Evolutionary conservation across 2,329 filamentous ascomycete genomes (phyloP).

Genomic region (Penicillium frequentans): DNA sequence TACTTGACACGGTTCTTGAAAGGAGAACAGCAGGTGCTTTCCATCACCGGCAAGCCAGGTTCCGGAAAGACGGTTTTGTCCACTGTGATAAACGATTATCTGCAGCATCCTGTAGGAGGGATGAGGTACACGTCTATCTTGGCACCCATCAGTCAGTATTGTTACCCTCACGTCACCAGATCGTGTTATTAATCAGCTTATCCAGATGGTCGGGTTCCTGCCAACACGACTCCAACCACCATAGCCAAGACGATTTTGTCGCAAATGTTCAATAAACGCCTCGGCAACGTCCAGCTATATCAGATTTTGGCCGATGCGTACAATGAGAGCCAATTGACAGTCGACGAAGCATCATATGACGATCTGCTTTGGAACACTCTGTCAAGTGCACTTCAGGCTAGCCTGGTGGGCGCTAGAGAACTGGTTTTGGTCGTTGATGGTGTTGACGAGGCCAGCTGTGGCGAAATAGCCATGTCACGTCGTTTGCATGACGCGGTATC

Average conservation of each 20-base stretch:
- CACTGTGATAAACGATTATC: neutral
- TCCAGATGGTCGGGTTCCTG: neutral
- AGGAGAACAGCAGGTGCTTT: neutral
- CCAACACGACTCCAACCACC: neutral
- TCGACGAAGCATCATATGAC: neutral
- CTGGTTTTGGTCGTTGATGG: neutral
- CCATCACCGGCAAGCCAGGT: neutral
- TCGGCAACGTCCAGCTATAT: neutral
- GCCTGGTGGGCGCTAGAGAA: neutral
- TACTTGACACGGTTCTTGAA: neutral
- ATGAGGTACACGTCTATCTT: neutral
- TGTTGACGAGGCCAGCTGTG: neutral
- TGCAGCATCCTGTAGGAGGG: neutral
- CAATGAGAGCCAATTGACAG: neutral
- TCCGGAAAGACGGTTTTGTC: neutral
- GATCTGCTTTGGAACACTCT: neutral
- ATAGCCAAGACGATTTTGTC: neutral
- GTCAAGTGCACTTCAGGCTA: neutral
- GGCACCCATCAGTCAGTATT: neutral
- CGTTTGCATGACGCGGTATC: neutral
- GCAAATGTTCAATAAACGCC: neutral
- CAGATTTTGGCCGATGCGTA: neutral
- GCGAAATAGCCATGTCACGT: neutral
- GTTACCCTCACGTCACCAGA: neutral
- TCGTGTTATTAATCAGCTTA: neutral